Conservation (phyloP, 2,329 filamentous ascomycete species). For the Falciphora oryzae region DNA sequence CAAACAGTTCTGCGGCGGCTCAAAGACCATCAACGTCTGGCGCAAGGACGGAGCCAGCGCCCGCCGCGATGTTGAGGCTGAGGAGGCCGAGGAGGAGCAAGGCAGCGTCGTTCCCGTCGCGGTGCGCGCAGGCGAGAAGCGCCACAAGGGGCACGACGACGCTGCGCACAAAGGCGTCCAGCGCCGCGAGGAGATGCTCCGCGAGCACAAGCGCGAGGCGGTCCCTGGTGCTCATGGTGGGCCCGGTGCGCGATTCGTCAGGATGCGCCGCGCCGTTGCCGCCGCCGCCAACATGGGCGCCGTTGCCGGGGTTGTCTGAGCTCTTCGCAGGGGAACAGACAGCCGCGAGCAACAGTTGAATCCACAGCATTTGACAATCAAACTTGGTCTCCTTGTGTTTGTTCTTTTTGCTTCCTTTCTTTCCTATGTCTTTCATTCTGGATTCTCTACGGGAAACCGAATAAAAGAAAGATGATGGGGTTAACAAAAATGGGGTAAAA, state of each 20-base stretch:
- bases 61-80: neutral
- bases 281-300: too few relatives aligned
- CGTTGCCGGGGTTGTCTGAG: too few relatives aligned
- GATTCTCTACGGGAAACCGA: too few relatives aligned
- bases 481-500: too few relatives aligned
- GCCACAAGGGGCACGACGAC: conserved; percentile 2
- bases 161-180: neutral
- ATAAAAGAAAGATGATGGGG: too few relatives aligned
- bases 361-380: too few relatives aligned
- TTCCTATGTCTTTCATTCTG: too few relatives aligned
- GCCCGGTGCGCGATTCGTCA: neutral
- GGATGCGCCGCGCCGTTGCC: neutral
- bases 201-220: conserved; percentile 5
- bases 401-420: too few relatives aligned
- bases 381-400: too few relatives aligned
- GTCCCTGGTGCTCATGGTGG: neutral
- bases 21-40: neutral
- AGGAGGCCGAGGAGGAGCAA: neutral
- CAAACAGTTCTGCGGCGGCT: conserved; percentile 2
- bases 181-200: neutral
- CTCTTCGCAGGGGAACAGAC: too few relatives aligned
- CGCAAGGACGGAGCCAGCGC: neutral
- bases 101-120: neutral
- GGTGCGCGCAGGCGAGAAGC: neutral
- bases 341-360: too few relatives aligned